Evolutionary conservation across 768 basidiomycete genomes (phyloP), one percentile per base, ranked within the genome.

Genomic region (Phanerochaete sordida): DNA sequence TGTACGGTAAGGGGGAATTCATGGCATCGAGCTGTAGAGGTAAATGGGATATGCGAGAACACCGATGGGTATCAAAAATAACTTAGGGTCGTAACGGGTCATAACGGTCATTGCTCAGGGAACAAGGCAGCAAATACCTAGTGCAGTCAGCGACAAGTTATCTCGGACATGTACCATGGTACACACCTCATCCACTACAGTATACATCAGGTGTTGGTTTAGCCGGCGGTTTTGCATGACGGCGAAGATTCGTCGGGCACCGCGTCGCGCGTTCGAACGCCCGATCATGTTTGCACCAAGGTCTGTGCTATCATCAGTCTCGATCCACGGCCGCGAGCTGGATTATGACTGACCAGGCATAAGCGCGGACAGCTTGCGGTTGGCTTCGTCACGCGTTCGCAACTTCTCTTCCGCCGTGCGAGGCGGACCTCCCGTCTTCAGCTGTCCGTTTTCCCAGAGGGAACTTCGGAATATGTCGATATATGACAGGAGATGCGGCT

Each of bases 201-300:
- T 91, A 69, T 97, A 91, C 16, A 87, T 82, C 56, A 98, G 86
- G 70, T 97, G 95, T 69, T 96, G 93, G 72, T 96, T 97, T 31
- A 98, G 78, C n/a, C 96, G 84, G 49, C 87, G 83, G 70, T 98
- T 97, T 73, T 99, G 97, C 45, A 98, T 70, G 1, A 96, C 93
- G 4, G 94, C 88, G 71, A 98, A 98, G 61, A 97, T 91, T 51
- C 94, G 82, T 43, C 94, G 82, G 9, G 96, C 95, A 16, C 95
- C 97, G 45, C 95, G 82, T 13, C 95, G 85, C 19, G 96, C 95
- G 69, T 99, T 98, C 2, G 91, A 88, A 30, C 95, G 83, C n/a
- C 97, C 97, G 65, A 98, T 98, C 90, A 98, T 94, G 67, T 97
- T 98, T 7, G 96, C 93, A 31, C 93, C 95, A 55, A 98, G 75